phyloP scores from a whole-genome alignment of 2,329 filamentous ascomycete genomes.

The Clarireedia homoeocarpa region DNA sequence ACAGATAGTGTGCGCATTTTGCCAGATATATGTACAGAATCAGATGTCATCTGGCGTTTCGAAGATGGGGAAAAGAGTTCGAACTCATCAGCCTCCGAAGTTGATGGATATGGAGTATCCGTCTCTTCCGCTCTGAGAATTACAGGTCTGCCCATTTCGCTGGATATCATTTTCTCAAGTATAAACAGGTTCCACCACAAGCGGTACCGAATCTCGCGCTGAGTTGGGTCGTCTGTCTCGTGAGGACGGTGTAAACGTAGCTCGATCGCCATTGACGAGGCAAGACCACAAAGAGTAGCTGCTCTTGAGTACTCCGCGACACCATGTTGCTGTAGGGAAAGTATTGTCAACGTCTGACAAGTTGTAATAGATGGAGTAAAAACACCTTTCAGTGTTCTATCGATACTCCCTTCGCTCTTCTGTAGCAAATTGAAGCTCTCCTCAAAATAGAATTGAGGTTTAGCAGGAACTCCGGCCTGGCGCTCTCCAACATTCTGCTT shows the following conservation, averaged over 20 bases:
- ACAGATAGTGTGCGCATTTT: conserved; percentile 26
- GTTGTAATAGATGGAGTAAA: conserved; percentile 23
- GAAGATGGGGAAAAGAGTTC: conserved; percentile 22
- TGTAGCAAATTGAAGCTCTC: conserved; percentile 20
- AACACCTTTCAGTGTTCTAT: conserved; percentile 14
- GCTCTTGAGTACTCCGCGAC: conserved; percentile 27
- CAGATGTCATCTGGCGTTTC: conserved; percentile 3
- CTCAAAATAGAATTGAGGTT: conserved; percentile 6
- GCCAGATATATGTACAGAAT: conserved; percentile 11
- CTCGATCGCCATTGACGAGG: conserved; percentile 26
- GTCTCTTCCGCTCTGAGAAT: conserved; percentile 23
- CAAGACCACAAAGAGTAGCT: conserved; percentile 23
- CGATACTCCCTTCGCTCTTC: conserved; percentile 4
- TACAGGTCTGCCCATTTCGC: conserved; percentile 25
- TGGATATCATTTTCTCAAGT: conserved; percentile 27
- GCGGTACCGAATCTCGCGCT: conserved; percentile 23
- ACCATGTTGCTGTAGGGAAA: conserved; percentile 26
- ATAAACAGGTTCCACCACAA: conserved; percentile 29
- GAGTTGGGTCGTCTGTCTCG: conserved; percentile 18
- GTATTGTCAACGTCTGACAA: conserved; percentile 25
- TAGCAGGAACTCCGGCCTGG: conserved; percentile 9
- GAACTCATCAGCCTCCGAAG: conserved; percentile 27
- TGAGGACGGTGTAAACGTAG: conserved; percentile 22
- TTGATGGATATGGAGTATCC: conserved; percentile 24
- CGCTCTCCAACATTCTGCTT: conserved; percentile 9